These are phyloP conservation scores for Pseudognaphalium luteoalbum DNA, from an alignment of 129 eudicot genomes.

Conservation along the genomic window DNA sequence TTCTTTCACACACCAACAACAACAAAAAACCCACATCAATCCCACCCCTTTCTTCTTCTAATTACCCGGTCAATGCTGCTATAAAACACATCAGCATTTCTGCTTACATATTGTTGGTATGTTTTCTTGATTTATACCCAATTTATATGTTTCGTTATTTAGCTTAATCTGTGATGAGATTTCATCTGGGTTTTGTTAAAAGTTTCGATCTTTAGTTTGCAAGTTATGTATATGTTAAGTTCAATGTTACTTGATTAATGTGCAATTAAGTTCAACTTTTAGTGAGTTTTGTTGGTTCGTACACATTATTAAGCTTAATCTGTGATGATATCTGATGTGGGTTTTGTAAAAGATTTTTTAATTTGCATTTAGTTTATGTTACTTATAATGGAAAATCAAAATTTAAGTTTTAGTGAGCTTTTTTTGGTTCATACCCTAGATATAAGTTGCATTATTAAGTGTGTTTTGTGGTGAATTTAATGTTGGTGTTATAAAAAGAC, in stretches of 20 bases:
- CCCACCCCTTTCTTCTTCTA: neutral
- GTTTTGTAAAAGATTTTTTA: neutral
- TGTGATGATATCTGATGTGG: neutral
- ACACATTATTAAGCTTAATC: neutral
- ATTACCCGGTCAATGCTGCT: slow-evolving; percentile 25
- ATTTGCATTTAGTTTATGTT: neutral
- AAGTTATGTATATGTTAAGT: neutral
- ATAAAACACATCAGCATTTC: neutral
- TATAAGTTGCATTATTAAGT: neutral
- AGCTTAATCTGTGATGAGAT: slow-evolving; percentile 11
- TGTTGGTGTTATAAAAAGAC: neutral
- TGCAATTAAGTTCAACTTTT: neutral
- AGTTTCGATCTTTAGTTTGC: slow-evolving; percentile 5
- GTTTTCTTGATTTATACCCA: slow-evolving; percentile 16
- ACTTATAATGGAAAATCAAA: neutral
- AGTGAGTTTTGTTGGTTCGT: neutral
- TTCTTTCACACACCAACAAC: neutral
- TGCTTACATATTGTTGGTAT: slow-evolving; percentile 9
- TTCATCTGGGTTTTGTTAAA: slow-evolving; percentile 4
- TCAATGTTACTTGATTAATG: neutral
- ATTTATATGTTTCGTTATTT: neutral
- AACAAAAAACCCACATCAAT: neutral
- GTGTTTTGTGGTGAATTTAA: neutral
- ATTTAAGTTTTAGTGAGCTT: neutral
- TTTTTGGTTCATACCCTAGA: neutral